These are phyloP conservation scores for Calonectria pseudoreteaudii DNA, from an alignment of 2,329 filamentous ascomycete genomes.

Conservation along the genomic window DNA sequence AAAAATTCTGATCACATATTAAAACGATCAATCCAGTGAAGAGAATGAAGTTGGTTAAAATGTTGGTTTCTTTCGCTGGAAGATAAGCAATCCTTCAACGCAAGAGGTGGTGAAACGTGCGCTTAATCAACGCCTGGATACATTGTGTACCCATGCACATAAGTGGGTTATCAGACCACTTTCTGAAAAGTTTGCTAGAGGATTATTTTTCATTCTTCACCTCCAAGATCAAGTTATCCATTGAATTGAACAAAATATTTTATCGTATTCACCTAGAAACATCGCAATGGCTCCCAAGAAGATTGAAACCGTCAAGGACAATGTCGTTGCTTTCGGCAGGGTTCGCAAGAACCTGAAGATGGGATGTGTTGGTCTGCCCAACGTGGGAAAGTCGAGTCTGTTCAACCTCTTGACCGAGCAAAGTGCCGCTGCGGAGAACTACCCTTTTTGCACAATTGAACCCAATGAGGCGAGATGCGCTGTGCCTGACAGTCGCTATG, in stretches of 20 bases:
- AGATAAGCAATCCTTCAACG: not conserved
- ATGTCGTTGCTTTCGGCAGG: conserved; percentile 59
- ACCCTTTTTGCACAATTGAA: conserved; percentile 61
- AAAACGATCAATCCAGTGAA: not conserved
- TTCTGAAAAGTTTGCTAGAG: conserved; percentile 40
- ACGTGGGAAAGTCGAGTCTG: conserved; percentile 59
- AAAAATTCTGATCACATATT: not conserved
- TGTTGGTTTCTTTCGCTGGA: not conserved
- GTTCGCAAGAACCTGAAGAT: conserved; percentile 60
- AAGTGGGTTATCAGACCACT: conserved; percentile 44
- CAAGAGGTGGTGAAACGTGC: not conserved
- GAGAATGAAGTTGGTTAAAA: not conserved
- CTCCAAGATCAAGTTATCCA: conserved; percentile 10
- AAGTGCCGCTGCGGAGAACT: conserved; percentile 58
- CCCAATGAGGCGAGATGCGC: conserved; percentile 59
- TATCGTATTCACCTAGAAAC: conserved; percentile 9
- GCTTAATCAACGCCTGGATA: not conserved
- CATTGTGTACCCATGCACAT: conserved; percentile 32
- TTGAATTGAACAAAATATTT: conserved; percentile 4
- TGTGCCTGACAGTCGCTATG: conserved; percentile 58
- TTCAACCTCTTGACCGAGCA: conserved; percentile 61
- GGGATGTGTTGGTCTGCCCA: conserved; percentile 59
- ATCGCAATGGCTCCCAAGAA: conserved; percentile 57
- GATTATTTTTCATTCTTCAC: conserved; percentile 23
- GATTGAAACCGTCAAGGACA: conserved; percentile 52